Evolutionary conservation across 192 early-diverging fungal genomes (phyloP).

Genomic region (Coemansia sp.): DNA sequence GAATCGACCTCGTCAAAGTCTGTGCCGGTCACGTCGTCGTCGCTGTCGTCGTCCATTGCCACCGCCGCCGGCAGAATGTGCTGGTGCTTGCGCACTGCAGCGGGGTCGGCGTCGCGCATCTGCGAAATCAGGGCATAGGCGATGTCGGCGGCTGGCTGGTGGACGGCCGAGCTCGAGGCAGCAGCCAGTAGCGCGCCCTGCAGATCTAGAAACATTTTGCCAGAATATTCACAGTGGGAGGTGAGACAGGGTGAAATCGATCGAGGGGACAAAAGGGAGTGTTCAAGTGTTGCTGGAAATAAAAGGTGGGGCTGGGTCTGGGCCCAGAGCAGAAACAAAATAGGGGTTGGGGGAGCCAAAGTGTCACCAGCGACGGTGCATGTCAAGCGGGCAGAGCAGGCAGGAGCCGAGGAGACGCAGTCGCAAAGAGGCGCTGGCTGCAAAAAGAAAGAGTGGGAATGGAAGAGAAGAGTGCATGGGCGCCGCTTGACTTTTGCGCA

Average conservation of each 20-base stretch:
- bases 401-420: slow-evolving; percentile 4
- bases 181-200: slow-evolving; percentile 46
- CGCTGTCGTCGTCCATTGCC: slow-evolving; percentile 18
- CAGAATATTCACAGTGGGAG: background rate
- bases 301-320: background rate
- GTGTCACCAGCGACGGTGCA: slow-evolving; percentile 6
- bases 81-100: slow-evolving; percentile 6
- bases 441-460: background rate
- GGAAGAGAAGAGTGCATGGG: background rate
- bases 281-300: background rate
- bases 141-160: slow-evolving; percentile 39
- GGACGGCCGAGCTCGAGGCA: slow-evolving; percentile 25
- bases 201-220: slow-evolving; percentile 43
- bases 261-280: background rate
- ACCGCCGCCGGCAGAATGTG: slow-evolving; percentile 14
- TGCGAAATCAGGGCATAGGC: slow-evolving; percentile 45
- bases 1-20: slow-evolving; percentile 45
- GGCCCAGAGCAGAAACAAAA: background rate
- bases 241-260: background rate
- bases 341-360: slow-evolving; percentile 4
- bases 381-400: slow-evolving; percentile 6
- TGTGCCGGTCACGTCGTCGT: slow-evolving; percentile 16
- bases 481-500: slow-evolving; percentile 6
- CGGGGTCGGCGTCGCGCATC: slow-evolving; percentile 14
- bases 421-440: background rate